A percentile compares a stretch with the other conserved stretches of the same genome.
phyloP scores from a whole-genome alignment of 495 filamentous ascomycete genomes.

The Penicillium pancosmium region DNA sequence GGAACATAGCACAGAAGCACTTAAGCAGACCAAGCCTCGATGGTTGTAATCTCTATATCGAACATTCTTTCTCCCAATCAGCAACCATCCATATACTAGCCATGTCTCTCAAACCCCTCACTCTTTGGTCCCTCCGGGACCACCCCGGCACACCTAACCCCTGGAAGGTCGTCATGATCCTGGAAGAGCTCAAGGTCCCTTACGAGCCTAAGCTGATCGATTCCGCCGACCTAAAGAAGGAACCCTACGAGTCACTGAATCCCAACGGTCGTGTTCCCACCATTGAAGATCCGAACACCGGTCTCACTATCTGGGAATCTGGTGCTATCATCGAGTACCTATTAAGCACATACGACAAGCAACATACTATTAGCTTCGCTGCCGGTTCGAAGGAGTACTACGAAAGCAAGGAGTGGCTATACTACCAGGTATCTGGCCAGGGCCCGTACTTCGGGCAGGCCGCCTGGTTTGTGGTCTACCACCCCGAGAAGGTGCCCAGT shows the following conservation, averaged over 20 bases:
- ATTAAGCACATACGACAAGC: conserved; percentile 60
- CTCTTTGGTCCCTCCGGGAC: too few species aligned
- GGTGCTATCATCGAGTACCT: conserved; percentile 70
- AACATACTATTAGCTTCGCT: conserved; percentile 45
- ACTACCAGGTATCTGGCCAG: conserved; percentile 45
- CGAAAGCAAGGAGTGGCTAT: conserved; percentile 52
- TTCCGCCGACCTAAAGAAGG: conserved; percentile 56
- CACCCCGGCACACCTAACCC: conserved; percentile 52
- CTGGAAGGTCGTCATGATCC: conserved; percentile 59
- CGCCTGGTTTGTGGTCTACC: conserved; percentile 49
- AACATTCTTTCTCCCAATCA: too few species aligned
- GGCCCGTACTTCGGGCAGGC: conserved; percentile 62
- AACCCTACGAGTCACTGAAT: conserved; percentile 54
- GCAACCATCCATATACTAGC: too few species aligned
- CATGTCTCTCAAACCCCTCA: too few species aligned
- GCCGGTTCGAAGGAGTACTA: conserved; percentile 34
- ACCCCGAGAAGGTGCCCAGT: conserved; percentile 55
- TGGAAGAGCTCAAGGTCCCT: conserved; percentile 59
- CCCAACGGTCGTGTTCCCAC: conserved; percentile 63
- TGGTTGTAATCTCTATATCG: too few species aligned
- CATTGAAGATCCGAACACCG: conserved; percentile 64
- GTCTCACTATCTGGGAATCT: conserved; percentile 63
- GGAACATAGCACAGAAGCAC: too few species aligned
- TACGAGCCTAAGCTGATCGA: conserved; percentile 44
- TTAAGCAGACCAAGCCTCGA: too few species aligned